Evolutionary conservation across 768 basidiomycete species (phyloP).

Genomic region (Boletus sensibilis): DNA sequence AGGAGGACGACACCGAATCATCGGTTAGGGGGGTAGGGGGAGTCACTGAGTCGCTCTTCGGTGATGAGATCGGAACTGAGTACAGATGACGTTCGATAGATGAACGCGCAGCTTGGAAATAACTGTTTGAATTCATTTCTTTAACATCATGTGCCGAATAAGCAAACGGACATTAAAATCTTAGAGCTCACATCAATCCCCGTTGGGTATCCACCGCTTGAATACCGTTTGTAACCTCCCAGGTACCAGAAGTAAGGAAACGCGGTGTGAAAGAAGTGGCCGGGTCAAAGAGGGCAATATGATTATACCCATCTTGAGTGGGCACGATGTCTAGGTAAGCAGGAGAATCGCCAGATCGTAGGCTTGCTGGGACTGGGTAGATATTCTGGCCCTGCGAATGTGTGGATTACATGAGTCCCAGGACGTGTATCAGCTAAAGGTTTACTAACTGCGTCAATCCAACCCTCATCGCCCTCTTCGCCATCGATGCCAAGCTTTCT

Average conservation of each 20-base stretch:
- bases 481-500: conserved; percentile 78
- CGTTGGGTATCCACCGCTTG: conserved; percentile 66
- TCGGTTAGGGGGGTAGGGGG: conserved; percentile 56
- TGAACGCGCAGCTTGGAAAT: conserved; percentile 85
- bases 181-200: conserved; percentile 63
- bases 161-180: conserved; percentile 33
- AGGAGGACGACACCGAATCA: conserved; percentile 49
- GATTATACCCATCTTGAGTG: conserved; percentile 77
- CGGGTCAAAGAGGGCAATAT: conserved; percentile 89
- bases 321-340: conserved; percentile 94
- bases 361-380: conserved; percentile 47
- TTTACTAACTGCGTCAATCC: conserved; percentile 81
- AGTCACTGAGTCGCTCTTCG: conserved; percentile 30
- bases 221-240: conserved; percentile 85
- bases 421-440: conserved; percentile 2
- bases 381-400: conserved; percentile 58
- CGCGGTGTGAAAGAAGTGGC: conserved; percentile 64
- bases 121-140: conserved; percentile 47
- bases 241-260: conserved; percentile 84
- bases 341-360: conserved; percentile 43
- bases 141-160: conserved; percentile 22
- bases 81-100: conserved; percentile 84
- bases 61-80: conserved; percentile 67
- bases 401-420: conserved; percentile 14
- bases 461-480: conserved; percentile 88